These are phyloP conservation scores for Plenodomus lindquistii DNA, from an alignment of 2,329 filamentous ascomycete species.

Conservation along the genomic window DNA sequence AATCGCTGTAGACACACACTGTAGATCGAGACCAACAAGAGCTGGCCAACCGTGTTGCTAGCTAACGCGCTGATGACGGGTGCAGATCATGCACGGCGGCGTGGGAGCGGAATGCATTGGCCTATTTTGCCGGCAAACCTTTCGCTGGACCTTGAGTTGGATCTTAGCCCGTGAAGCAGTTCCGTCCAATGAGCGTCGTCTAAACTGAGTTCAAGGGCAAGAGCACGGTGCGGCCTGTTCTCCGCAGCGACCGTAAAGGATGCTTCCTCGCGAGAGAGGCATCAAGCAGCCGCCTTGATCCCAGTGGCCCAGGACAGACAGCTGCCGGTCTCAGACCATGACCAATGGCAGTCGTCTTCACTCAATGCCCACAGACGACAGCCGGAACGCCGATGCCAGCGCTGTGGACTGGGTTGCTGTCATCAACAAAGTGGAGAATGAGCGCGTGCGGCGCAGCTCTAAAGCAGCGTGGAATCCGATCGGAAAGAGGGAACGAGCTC, in stretches of 20 bases:
- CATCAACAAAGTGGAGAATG: constrained; percentile 6
- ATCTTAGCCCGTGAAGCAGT: constrained; percentile 33
- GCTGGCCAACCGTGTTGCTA: constrained; percentile 30
- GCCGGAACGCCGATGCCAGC: constrained; percentile 5
- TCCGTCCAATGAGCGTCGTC: constrained; percentile 39
- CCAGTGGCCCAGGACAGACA: constrained; percentile 5
- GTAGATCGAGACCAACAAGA: constrained; percentile 26
- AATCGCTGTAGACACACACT: too few relatives aligned
- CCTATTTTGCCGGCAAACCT: constrained; percentile 39
- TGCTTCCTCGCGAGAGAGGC: constrained; percentile 52
- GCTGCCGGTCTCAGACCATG: constrained; percentile 21
- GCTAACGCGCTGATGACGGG: constrained; percentile 33
- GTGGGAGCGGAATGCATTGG: constrained; percentile 37
- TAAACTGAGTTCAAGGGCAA: constrained; percentile 40
- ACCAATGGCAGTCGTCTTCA: constrained; percentile 2
- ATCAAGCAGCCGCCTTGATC: constrained; percentile 9
- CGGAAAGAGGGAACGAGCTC: constrained; percentile 32
- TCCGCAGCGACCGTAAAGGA: constrained; percentile 22
- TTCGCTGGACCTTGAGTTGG: constrained; percentile 33
- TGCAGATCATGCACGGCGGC: constrained; percentile 40
- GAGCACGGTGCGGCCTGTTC: constrained; percentile 36
- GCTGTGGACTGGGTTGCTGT: neutral
- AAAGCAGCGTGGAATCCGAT: constrained; percentile 33
- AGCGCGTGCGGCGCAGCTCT: constrained; percentile 15
- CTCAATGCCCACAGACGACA: neutral